Conservation (phyloP, 371 early-diverging fungal genomes). For the Lichtheimia ramosa region DNA sequence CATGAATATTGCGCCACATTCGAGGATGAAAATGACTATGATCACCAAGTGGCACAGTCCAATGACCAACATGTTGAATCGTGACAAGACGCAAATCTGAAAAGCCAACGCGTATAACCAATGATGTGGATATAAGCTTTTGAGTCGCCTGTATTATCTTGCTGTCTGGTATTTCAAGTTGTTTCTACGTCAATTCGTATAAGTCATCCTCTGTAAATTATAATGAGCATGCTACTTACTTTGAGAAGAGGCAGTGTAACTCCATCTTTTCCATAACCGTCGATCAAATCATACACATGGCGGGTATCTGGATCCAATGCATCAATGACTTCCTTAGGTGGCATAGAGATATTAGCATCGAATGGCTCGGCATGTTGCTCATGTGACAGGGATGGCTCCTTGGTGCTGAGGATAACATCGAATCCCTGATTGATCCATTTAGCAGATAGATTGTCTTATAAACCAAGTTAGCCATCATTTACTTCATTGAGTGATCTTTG, state of each 20-base stretch:
- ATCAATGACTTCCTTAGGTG: not conserved
- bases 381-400: not conserved
- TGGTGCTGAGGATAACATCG: no score
- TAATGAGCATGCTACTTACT: not conserved
- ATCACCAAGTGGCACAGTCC: not conserved
- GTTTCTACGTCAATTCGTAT: not conserved
- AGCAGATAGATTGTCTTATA: not conserved
- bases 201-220: not conserved
- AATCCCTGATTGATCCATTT: no score
- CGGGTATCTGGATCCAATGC: not conserved
- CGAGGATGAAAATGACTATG: constrained; percentile 3
- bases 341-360: not conserved
- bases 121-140: not conserved
- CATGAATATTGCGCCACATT: constrained; percentile 10
- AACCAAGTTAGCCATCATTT: not conserved
- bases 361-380: not conserved
- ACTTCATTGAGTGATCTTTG: not conserved
- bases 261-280: not conserved
- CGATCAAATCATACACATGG: not conserved
- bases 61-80: not conserved
- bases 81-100: not conserved
- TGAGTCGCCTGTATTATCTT: not conserved
- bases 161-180: not conserved
- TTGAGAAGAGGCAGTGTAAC: not conserved
- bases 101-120: constrained; percentile 1